Base-by-base conservation (phyloP, 306 rosid genomes). In the Argentina anserina region DNA sequence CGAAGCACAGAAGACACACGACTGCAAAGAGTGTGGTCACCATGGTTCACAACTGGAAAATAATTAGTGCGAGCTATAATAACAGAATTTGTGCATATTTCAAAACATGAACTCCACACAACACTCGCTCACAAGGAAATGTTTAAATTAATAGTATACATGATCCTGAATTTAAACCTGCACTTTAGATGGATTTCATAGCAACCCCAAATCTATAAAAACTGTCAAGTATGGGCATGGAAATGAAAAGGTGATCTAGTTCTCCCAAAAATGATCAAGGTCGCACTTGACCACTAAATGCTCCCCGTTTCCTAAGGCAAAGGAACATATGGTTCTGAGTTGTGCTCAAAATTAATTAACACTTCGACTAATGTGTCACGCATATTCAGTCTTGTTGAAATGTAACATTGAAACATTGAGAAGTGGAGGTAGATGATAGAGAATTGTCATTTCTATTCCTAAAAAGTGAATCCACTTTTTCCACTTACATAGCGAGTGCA, bases 1-100 rank as follows among this genome's bases (percentile, higher is more conserved):
- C 67, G 25, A 29, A 40, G 74, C 36, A 61, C 34, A 45, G 42
- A 62, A 63, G 18, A 31, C 23, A 53, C 40, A 2, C 7, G 43
- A 40, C 33, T 23, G 17, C 15, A 49, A n/a, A 52, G 26, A 45
- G n/a, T 14, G 34, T 39, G 53, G 52, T 71, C 40, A 26, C 41
- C 63, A 36, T 49, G 50, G 36, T 64, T 64, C n/a, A 46, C 17
- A 73, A 60, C 59, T 42, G 12, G 39, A 47, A 61, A 58, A 60
- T 8, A 33, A 50, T 2, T 10, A 28, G 9, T 42, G n/a, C 34
- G 25, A 4, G 21, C 12, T 8, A 34, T 59, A 5, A 46, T n/a
- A n/a, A 28, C 5, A 43, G 9, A 67, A 67, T 49, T 9, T 33
- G 10, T 18, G 34, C 17, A 31, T 17, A 56, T 6, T 23, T 26